These are phyloP conservation scores for Eimeria nieschulzi DNA, from an alignment of 169 alveolate species.

Conservation along the genomic window DNA sequence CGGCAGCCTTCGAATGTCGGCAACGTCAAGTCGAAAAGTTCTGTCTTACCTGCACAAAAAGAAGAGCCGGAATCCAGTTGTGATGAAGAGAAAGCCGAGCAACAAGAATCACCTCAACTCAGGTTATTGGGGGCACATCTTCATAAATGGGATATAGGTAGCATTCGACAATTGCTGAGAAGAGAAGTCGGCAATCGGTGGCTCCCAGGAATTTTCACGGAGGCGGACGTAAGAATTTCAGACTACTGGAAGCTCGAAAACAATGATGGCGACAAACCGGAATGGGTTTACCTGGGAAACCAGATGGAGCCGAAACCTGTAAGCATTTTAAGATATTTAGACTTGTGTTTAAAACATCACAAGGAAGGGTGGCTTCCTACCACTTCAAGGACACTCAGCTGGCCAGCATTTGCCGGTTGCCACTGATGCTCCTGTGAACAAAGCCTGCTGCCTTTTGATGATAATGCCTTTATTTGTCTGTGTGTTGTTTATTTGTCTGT, in stretches of 20 bases:
- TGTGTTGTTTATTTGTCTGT: too few species aligned
- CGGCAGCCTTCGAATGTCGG: not conserved
- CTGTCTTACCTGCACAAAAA: constrained; percentile 12
- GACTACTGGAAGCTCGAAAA: constrained; percentile 65
- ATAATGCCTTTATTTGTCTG: too few species aligned
- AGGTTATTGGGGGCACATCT: constrained; percentile 5
- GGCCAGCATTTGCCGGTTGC: too few species aligned
- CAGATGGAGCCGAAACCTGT: constrained; percentile 55
- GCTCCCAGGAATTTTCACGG: constrained; percentile 45
- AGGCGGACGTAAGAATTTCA: constrained; percentile 53
- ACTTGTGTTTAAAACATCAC: too few species aligned
- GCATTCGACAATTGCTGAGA: constrained; percentile 41
- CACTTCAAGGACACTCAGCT: too few species aligned
- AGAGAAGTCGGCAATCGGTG: constrained; percentile 60
- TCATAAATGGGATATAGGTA: not conserved
- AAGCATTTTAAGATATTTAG: not conserved
- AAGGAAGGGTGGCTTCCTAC: too few species aligned
- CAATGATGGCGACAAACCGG: constrained; percentile 26
- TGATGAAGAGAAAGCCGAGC: constrained; percentile 25
- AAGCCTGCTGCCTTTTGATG: too few species aligned
- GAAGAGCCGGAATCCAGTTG: constrained; percentile 52
- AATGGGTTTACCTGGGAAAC: constrained; percentile 49
- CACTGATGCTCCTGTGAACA: too few species aligned
- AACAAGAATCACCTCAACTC: not conserved
- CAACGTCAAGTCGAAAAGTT: not conserved